Evolutionary conservation across 495 filamentous ascomycete species (phyloP).

Genomic region (Cudoniella acicularis): DNA sequence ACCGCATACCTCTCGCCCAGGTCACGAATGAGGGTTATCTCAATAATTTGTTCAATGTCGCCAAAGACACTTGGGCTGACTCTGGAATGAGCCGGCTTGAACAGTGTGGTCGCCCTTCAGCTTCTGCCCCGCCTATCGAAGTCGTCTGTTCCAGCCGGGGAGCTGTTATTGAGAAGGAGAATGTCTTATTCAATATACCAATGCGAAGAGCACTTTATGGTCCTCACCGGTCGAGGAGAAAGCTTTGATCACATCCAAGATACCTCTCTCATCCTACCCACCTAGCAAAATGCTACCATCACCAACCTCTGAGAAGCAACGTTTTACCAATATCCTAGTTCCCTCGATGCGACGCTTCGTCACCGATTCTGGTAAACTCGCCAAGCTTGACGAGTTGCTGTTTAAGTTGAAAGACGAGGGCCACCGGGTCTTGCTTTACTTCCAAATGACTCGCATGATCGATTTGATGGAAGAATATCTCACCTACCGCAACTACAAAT

Average conservation of each 20-base stretch:
- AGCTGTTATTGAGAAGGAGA: constrained; percentile 62
- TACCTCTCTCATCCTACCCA: constrained; percentile 62
- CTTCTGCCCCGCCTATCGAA: constrained; percentile 84
- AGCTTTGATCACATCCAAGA: constrained; percentile 64
- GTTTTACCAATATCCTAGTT: constrained; percentile 86
- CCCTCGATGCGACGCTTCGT: constrained; percentile 99
- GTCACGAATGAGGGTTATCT: constrained; percentile 73
- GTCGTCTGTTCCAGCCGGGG: constrained; percentile 69
- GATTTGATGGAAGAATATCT: constrained; percentile 99
- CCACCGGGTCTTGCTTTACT: constrained; percentile 97
- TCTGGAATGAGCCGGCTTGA: constrained; percentile 74
- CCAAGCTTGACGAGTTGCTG: constrained; percentile 84
- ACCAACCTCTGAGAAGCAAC: constrained; percentile 72
- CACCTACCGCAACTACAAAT: constrained; percentile 98
- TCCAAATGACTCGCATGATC: constrained; percentile 99
- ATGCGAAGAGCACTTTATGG: constrained; percentile 74
- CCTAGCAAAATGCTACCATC: constrained; percentile 62
- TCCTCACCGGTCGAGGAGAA: constrained; percentile 64
- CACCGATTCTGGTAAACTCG: constrained; percentile 94
- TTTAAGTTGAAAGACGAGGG: constrained; percentile 84
- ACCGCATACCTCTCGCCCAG: constrained; percentile 62
- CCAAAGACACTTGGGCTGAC: constrained; percentile 58
- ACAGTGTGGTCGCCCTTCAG: constrained; percentile 68
- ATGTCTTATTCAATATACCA: constrained; percentile 71
- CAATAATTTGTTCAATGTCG: constrained; percentile 73